Base-by-base conservation (phyloP, 306 rosid genomes). In the Acmispon strigosus region DNA sequence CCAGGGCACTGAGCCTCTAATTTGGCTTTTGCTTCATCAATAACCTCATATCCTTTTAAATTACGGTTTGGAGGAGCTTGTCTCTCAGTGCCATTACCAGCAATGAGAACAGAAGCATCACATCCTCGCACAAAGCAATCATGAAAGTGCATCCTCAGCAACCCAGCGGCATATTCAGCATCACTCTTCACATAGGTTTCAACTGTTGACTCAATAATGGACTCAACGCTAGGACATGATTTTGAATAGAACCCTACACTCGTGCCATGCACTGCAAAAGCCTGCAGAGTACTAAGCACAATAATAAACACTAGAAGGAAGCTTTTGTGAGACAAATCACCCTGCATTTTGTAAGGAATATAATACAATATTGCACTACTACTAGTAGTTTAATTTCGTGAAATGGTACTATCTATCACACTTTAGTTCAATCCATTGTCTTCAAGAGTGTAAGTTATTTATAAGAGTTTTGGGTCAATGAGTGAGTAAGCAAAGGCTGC, bases 91-190 rank as follows among this genome's bases (percentile, higher is more conserved):
- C 0, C 18, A 7, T 45, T 1, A 18, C 80, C 70, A 2, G 27
- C 18, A 16, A 66, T 58, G 9, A 76, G 75, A 1, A 76, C 20
- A 29, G 73, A 75, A 8, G 50, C 79, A 15, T 75, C 73, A 34
- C 79, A 75, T 19, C 79, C 79, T 54, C 70, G 3, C 9, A 75
- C 67, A 7, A 75, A 65, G 67, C 79, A 75, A 44, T 75, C 79
- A 10, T 75, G 73, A 39, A 75, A 75, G 66, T 54, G 73, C 73
- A 65, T 29, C 41, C 79, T 55, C n/a, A 75, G 65, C 34, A 75
- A 29, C 8, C 43, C 6, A 10, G 60, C 73, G 5, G 67, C 73
- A 4, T 54, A 15, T 18, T 34, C 14, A 18, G 18, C 52, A 5
- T 72, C 29, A 1, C 74, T 64, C 19, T 3, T 19, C 4, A 72